These are phyloP conservation scores for Tolypocladium capitatum DNA, from an alignment of 2,329 filamentous ascomycete genomes.

Conservation along the genomic window DNA sequence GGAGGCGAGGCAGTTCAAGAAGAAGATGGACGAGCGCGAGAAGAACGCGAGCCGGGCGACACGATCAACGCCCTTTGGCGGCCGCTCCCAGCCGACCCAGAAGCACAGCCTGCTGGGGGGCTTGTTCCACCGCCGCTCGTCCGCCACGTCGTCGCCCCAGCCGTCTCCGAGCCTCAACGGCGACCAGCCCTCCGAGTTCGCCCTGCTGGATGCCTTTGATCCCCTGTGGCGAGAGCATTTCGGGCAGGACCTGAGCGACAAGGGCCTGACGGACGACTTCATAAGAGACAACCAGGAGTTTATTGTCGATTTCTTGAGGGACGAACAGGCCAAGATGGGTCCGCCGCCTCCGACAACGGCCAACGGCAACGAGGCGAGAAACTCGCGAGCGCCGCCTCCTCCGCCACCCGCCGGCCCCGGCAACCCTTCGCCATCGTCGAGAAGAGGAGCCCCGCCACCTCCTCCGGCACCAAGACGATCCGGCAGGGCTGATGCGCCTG, in stretches of 20 bases:
- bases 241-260: constrained; percentile 47
- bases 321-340: constrained; percentile 33
- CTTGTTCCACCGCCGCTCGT: constrained; percentile 49
- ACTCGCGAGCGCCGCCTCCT: constrained; percentile 20
- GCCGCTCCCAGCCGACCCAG: constrained; percentile 24
- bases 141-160: constrained; percentile 43
- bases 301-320: constrained; percentile 49
- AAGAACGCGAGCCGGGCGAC: constrained; percentile 91
- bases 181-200: constrained; percentile 39
- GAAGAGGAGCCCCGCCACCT: constrained; percentile 16
- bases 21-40: constrained; percentile 93
- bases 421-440: constrained; percentile 5
- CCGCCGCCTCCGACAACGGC: constrained; percentile 13
- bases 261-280: constrained; percentile 52
- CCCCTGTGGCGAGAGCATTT: constrained; percentile 52
- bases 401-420: constrained; percentile 9
- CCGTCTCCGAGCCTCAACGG: constrained; percentile 37
- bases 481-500: constrained; percentile 42
- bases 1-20: constrained; percentile 90
- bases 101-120: constrained; percentile 42
- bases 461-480: constrained; percentile 43
- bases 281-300: constrained; percentile 57
- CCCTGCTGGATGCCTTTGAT: constrained; percentile 50
- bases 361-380: constrained; percentile 19
- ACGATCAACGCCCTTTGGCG: constrained; percentile 61